These are phyloP conservation scores for Arabidopsis lyrata DNA, from an alignment of 441 rosid genomes.

Conservation along the genomic window DNA sequence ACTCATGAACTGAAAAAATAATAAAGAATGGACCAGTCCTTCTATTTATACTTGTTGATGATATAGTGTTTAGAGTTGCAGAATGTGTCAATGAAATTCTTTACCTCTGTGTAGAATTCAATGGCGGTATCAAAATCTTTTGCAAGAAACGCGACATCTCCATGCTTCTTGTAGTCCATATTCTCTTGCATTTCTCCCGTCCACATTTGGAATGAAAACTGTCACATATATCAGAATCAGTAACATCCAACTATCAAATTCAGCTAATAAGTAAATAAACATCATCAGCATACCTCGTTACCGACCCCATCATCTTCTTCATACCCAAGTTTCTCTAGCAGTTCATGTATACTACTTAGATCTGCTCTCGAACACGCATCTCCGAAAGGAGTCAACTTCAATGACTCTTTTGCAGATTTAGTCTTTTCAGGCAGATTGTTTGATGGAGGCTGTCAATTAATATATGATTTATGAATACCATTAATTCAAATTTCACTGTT, in stretches of 20 bases:
- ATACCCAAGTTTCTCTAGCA: conserved; percentile 78
- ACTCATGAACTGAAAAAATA: conserved; percentile 63
- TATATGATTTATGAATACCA: background rate
- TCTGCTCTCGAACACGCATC: conserved; percentile 86
- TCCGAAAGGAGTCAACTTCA: conserved; percentile 68
- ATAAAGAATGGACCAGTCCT: background rate
- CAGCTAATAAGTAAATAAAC: background rate
- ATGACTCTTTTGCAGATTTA: conserved; percentile 48
- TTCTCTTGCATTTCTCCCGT: conserved; percentile 85
- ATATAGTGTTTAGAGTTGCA: background rate
- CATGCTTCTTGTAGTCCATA: conserved; percentile 69
- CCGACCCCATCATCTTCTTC: conserved; percentile 75
- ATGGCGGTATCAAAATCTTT: conserved; percentile 78
- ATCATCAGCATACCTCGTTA: conserved; percentile 63
- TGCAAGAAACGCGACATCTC: conserved; percentile 79
- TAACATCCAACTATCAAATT: conserved; percentile 2
- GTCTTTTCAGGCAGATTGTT: conserved; percentile 62
- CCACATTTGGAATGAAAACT: conserved; percentile 91
- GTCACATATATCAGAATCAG: conserved; percentile 29
- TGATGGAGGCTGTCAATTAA: conserved; percentile 67
- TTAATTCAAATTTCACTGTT: background rate
- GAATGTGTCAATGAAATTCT: background rate
- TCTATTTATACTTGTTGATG: background rate
- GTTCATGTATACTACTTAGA: conserved; percentile 80
- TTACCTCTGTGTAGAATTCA: conserved; percentile 78